phyloP scores from a whole-genome alignment of 169 alveolate species.

The Eimeria sp. region DNA sequence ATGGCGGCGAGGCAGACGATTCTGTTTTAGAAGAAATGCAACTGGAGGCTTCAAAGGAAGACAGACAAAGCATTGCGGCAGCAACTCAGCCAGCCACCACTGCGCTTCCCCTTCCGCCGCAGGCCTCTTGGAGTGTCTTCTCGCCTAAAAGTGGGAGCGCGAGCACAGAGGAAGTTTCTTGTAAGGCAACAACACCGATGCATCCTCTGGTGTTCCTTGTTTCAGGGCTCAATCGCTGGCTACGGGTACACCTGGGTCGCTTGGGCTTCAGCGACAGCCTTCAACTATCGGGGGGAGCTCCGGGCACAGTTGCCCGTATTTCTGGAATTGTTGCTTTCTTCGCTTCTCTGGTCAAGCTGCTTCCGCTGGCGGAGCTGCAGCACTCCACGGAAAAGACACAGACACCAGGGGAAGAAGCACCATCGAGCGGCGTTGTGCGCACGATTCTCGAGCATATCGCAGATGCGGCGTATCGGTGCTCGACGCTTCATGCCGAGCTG shows the following conservation, averaged over 20 bases:
- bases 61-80: neutral
- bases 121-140: neutral
- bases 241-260: slow-evolving; percentile 70
- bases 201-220: slow-evolving; percentile 74
- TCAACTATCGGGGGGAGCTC: neutral
- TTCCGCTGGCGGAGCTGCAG: slow-evolving; percentile 62
- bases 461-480: slow-evolving; percentile 78
- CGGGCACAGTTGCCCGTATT: slow-evolving; percentile 58
- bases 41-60: slow-evolving; percentile 11
- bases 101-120: neutral
- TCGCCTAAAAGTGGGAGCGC: neutral
- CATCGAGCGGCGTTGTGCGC: neutral
- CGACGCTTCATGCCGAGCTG: slow-evolving; percentile 45
- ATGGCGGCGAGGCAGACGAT: slow-evolving; percentile 21
- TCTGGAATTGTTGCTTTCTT: slow-evolving; percentile 65
- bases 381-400: neutral
- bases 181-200: neutral
- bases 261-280: slow-evolving; percentile 47
- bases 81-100: neutral
- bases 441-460: slow-evolving; percentile 20
- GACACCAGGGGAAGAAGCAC: neutral
- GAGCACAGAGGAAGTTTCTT: neutral
- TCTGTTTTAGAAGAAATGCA: slow-evolving; percentile 17
- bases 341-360: slow-evolving; percentile 35
- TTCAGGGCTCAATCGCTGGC: slow-evolving; percentile 65